Percentiles rank a stretch among this genome's conserved stretches.
phyloP scores from a whole-genome alignment of 2,329 filamentous ascomycete genomes.

The Septoria petroselini region DNA sequence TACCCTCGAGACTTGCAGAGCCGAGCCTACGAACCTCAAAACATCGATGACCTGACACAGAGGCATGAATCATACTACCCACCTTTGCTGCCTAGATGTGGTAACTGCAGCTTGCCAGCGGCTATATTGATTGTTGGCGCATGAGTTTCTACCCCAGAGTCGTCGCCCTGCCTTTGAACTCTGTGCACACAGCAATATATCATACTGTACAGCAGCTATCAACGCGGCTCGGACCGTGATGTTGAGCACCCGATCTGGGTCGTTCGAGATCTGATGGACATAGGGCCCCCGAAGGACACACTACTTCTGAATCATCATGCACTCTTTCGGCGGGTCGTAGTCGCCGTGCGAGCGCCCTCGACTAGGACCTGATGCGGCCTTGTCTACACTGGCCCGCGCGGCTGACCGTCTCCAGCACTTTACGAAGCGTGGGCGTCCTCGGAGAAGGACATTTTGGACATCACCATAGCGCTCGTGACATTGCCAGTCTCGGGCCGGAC shows the following conservation, averaged over 20 bases:
- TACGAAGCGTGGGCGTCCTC: conserved; percentile 7
- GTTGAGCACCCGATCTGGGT: conserved; percentile 22
- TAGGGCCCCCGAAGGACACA: conserved; percentile 21
- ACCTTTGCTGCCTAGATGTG: conserved; percentile 13
- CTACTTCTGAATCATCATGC: conserved; percentile 11
- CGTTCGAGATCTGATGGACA: conserved; percentile 20
- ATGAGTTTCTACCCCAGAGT: conserved; percentile 12
- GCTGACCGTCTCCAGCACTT: conserved; percentile 2
- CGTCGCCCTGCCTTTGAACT: conserved; percentile 19
- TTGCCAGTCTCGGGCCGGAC: conserved; percentile 14
- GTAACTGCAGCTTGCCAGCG: conserved; percentile 22
- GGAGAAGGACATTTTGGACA: conserved; percentile 6
- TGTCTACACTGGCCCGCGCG: conserved; percentile 15
- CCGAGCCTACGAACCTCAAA: not conserved
- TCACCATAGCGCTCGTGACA: conserved; percentile 12
- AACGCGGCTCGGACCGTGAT: conserved; percentile 21
- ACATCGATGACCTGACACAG: not conserved
- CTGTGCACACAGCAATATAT: conserved; percentile 13
- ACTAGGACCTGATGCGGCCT: conserved; percentile 18
- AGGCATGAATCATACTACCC: not conserved
- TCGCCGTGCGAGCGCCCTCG: conserved; percentile 20
- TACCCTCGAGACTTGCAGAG: not conserved
- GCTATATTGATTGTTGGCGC: conserved; percentile 8
- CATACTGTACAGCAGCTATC: conserved; percentile 16
- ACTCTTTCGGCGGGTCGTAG: conserved; percentile 17